Percentiles rank a stretch among this genome's conserved stretches.
These are phyloP conservation scores for Leccinum griseonigrum DNA, from an alignment of 1,284 basidiomycete genomes.

Conservation along the genomic window DNA sequence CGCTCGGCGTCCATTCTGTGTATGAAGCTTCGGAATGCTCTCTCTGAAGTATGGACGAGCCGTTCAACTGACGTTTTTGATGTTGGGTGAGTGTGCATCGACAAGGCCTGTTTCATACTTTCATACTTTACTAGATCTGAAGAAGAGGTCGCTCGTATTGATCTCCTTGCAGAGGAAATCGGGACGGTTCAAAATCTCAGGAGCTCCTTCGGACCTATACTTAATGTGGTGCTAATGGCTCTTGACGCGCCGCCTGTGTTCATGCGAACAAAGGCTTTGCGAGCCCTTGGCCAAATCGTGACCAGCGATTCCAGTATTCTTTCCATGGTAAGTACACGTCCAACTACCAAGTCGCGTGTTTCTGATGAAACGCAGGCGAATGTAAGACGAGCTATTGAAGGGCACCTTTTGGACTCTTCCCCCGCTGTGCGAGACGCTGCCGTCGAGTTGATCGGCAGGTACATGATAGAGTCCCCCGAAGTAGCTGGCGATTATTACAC, in stretches of 20 bases:
- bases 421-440: slow-evolving; percentile 94
- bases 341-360: neutral
- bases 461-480: slow-evolving; percentile 84
- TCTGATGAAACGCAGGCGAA: slow-evolving; percentile 47
- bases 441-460: slow-evolving; percentile 93
- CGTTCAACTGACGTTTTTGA: slow-evolving; percentile 69
- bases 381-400: slow-evolving; percentile 82
- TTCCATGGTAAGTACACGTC: slow-evolving; percentile 51
- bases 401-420: slow-evolving; percentile 85
- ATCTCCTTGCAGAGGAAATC: slow-evolving; percentile 71
- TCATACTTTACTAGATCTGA: slow-evolving; percentile 46
- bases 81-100: slow-evolving; percentile 52
- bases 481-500: slow-evolving; percentile 85
- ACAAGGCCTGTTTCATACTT: neutral
- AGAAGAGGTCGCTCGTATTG: slow-evolving; percentile 64
- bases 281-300: slow-evolving; percentile 82
- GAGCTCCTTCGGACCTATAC: slow-evolving; percentile 76
- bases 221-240: slow-evolving; percentile 72
- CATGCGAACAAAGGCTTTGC: slow-evolving; percentile 87
- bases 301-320: slow-evolving; percentile 85
- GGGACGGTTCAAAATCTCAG: slow-evolving; percentile 72
- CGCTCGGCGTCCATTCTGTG: slow-evolving; percentile 47
- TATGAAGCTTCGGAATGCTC: slow-evolving; percentile 52
- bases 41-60: slow-evolving; percentile 70
- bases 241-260: slow-evolving; percentile 82